Evolutionary conservation across 768 basidiomycete genomes (phyloP).

Genomic region (Pleurotus tuoliensis): DNA sequence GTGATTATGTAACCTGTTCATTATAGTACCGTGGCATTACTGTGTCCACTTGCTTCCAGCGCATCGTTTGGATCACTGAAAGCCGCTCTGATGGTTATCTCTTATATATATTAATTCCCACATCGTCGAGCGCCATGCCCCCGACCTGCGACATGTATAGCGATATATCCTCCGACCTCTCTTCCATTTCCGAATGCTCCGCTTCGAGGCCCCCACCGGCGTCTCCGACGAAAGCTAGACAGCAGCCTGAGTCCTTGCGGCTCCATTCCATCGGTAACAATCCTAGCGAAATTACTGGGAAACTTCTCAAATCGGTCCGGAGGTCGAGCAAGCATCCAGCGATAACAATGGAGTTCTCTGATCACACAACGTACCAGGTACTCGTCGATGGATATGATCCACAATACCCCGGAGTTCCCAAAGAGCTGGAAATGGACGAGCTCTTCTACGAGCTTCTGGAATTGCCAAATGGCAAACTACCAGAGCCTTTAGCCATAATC

Average conservation of each 20-base stretch:
- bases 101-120: not conserved
- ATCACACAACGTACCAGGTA: constrained; percentile 41
- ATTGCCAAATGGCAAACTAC: constrained; percentile 22
- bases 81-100: not conserved
- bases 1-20: not conserved
- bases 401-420: constrained; percentile 50
- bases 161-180: not conserved
- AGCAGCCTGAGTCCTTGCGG: constrained; percentile 32
- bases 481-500: constrained; percentile 37
- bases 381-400: constrained; percentile 66
- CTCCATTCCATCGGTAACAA: constrained; percentile 22
- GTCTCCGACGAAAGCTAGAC: constrained; percentile 22
- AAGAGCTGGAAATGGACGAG: constrained; percentile 51
- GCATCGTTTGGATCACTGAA: not conserved
- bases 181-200: constrained; percentile 6
- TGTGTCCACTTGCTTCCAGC: not conserved
- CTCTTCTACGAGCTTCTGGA: constrained; percentile 33
- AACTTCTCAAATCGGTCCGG: constrained; percentile 33
- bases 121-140: not conserved
- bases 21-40: not conserved
- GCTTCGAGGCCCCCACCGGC: constrained; percentile 7
- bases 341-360: constrained; percentile 44
- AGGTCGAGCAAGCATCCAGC: constrained; percentile 42
- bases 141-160: not conserved
- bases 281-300: constrained; percentile 34